phyloP scores from a whole-genome alignment of 306 rosid genomes.

The Malus fusca region DNA sequence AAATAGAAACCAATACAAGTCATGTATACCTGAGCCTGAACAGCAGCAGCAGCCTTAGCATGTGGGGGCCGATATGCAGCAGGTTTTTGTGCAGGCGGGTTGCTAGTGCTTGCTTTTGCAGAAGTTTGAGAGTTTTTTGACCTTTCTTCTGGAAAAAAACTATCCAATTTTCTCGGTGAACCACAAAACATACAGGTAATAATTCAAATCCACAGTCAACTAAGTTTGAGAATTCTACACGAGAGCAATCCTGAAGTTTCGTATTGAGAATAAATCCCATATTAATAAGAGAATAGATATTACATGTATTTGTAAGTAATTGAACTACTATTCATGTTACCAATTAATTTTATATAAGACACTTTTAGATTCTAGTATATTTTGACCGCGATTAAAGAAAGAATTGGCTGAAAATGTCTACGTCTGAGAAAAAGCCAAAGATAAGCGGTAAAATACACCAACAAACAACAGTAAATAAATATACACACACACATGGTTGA shows the following conservation, averaged over 20 bases:
- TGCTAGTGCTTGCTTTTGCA: slow-evolving; percentile 30
- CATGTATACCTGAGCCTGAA: slow-evolving; percentile 75
- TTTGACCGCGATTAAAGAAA: too few species aligned
- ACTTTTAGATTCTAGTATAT: too few species aligned
- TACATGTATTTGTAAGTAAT: too few species aligned
- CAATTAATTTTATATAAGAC: too few species aligned
- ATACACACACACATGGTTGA: too few species aligned
- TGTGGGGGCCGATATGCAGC: slow-evolving; percentile 95
- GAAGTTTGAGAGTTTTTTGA: slow-evolving; percentile 42
- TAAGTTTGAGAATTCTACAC: slow-evolving; percentile 2
- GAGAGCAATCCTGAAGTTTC: slow-evolving; percentile 53
- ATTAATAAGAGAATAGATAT: too few species aligned
- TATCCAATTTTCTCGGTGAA: slow-evolving; percentile 18
- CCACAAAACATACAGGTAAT: not conserved
- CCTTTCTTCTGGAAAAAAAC: slow-evolving; percentile 35
- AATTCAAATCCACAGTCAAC: slow-evolving; percentile 1
- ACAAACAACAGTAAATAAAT: too few species aligned
- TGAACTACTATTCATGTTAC: too few species aligned
- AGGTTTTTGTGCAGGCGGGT: slow-evolving; percentile 61
- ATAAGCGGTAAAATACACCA: too few species aligned
- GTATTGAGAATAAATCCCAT: not conserved
- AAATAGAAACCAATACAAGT: not conserved
- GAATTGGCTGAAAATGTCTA: too few species aligned
- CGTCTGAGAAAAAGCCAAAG: too few species aligned
- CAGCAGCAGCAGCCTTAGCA: slow-evolving; percentile 66